These are phyloP conservation scores for Dioscorea dumetorum DNA, from an alignment of 106 monocot species.

Conservation along the genomic window DNA sequence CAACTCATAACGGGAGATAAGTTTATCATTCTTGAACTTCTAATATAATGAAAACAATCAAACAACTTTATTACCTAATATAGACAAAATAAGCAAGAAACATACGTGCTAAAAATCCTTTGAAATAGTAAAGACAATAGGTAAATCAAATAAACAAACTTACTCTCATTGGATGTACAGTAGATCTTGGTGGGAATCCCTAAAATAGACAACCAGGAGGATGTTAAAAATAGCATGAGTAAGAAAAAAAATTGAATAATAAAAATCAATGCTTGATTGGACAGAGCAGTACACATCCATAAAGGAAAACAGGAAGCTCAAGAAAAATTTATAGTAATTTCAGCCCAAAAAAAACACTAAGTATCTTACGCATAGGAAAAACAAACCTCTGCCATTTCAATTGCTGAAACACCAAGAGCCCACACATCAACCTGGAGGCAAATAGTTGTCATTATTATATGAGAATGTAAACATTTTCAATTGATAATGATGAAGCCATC, in stretches of 20 bases:
- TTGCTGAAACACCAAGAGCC: constrained; percentile 98
- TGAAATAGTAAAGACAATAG: no score
- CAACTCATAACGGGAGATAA: neutral
- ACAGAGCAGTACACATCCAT: neutral
- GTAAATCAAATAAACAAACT: constrained; percentile 25
- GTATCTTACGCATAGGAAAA: constrained; percentile 3
- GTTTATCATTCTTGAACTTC: no score
- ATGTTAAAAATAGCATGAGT: neutral
- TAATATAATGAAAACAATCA: no score
- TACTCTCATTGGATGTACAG: constrained; percentile 98
- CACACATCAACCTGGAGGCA: constrained; percentile 92
- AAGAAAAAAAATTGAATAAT: neutral
- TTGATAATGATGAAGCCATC: no score
- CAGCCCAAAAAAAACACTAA: neutral
- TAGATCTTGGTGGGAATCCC: constrained; percentile 90
- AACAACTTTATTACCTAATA: no score
- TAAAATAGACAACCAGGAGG: constrained; percentile 18
- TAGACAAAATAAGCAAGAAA: no score
- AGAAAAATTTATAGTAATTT: neutral
- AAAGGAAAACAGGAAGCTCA: neutral
- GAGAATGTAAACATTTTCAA: no score
- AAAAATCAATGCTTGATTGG: neutral
- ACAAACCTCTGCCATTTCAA: constrained; percentile 99
- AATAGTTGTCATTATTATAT: neutral
- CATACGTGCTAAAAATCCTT: no score